Evolutionary conservation across 108 stramenopile species (phyloP), one percentile per base, ranked within the genome.

Genomic region (Heterococcus sp.): DNA sequence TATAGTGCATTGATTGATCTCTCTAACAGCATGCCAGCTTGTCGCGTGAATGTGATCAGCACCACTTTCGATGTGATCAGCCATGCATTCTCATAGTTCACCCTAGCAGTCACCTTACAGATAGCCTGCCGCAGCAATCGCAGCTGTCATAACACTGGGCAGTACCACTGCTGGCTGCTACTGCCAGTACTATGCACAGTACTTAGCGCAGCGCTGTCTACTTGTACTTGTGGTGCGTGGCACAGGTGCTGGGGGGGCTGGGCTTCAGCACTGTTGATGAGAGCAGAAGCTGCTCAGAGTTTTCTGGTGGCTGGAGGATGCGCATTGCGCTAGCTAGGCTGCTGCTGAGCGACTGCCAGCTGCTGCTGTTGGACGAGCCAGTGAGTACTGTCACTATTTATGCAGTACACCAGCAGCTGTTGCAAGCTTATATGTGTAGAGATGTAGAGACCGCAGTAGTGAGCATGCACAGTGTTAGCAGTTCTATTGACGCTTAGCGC

Each of bases 291-390:
- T 96, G 95, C 76, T 84, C 87, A 65, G 93, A 93, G 69, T 93
- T 96, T 76, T 88, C 86, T 69, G 95, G 95, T n/a, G 95, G 95
- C 35, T 96, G 94, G 94, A 93, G 95, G 83, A 96, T 96, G 95
- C 85, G 94, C 64, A 93, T 96, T 1, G 90, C 90, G 11, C 89
- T 96, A 40, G 94, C 93, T 28, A 90, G 91, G 78, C 83, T 94
- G n/a, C 71, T 96, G 37, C 83, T 96, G 1, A 90, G 89, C 30
- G 90, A 92, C 65, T 94, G 94, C 1, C 87, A 90, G 31, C 72
- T 95, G 1, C 75, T 93, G 28, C 38, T 96, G 46, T 75, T 96
- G 35, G 95, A 96, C 76, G 95, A 96, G 75, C 95, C 95, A n/a
- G n/a, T n/a, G n/a, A n/a, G n/a, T n/a, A n/a, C n/a, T n/a, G n/a